Evolutionary conservation across 2,329 filamentous ascomycete genomes (phyloP), one percentile per base, ranked within the genome.

Genomic region (Fusarium anguioides): DNA sequence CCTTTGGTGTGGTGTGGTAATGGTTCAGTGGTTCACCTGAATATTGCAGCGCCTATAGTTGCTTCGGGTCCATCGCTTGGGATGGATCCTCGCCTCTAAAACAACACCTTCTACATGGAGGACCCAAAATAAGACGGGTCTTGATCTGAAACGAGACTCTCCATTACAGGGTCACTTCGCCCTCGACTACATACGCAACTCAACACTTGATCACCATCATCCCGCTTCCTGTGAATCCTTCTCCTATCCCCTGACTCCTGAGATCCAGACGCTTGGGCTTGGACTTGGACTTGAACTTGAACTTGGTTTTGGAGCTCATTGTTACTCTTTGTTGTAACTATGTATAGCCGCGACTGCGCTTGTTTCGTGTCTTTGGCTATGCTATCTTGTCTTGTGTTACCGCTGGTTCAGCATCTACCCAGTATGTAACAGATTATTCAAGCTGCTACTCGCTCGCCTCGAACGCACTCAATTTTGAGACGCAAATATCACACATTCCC

Each of bases 61-160:
- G 18, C 33, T 40, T 14, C 26, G 21, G 20, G 33, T 27, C 33
- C 18, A n/a, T 49, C 23, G 57, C 15, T 15, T 27, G 17, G 42
- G 14, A 57, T 46, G 23, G 53, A 45, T 45, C 45, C 44, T 46
- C 59, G 41, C 20, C 20, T 36, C 21, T 55, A 47, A 56, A 66
- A 42, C 24, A 41, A 47, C 55, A 47, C 47, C 47, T 46, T 29
- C n/a, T 17, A 36, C n/a, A n/a, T 10, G 27, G 9, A 6, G 18
- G 45, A 31, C 53, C 24, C 20, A 40, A 60, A 40, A 27, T 50
- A 36, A 57, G 59, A 60, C 58, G 58, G 58, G 58, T 58, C 58
- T 63, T 36, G 58, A 69, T 71, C 68, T 71, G 68, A 71, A 71
- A 71, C 68, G 46, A 64, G 61, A 55, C 51, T 64, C 41, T 53